Base-by-base conservation (phyloP, 2,329 filamentous ascomycete genomes). In the Monilinia vaccinii-corymbosi region DNA sequence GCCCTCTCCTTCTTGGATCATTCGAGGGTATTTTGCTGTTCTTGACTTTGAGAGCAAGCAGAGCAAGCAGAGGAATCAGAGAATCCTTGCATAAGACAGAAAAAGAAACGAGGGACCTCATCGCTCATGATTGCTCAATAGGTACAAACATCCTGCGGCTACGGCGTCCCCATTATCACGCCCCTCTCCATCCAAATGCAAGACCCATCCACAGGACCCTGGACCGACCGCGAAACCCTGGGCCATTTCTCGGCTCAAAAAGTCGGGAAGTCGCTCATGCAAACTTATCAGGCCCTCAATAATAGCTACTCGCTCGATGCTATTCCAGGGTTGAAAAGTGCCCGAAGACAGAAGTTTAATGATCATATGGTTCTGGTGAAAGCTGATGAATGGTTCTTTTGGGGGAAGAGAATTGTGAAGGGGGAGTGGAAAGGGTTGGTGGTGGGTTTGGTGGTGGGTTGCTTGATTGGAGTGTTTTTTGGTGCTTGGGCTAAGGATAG, bases 111-210 rank as follows among this genome's bases (percentile, higher is more conserved):
- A 10, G 6, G 18, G 2, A n/a, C 2, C 9, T 4, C 9, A n/a
- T 42, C 9, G 18, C 18, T n/a, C 2, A 42, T 42, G 2, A 3
- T n/a, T 10, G 6, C 3, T 18, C 38, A 21, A 70, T 81, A 87
- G 73, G 77, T 84, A 4, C 84, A 87, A 76, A 87, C 83, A 11
- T 82, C 80, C 55, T 89, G 85, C 68, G 85, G 86, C 8, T 88
- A 78, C 65, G 83, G 80, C 28, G 83, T 88, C 9, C 84, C 85
- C 9, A 11, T 52, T 3, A 13, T 45, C 28, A 42, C 56, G 11
- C 28, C 46, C 9, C 47, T 42, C 31, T 4, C 21, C 28, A 13
- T 8, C 2, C 47, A 50, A 38, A 23, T 28, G 1, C 18, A 31
- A 44, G 18, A 42, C 7, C 25, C 47, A 7, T 34, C 56, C 4